Base-by-base conservation (phyloP, 2,329 filamentous ascomycete species). In the Aspergillus oerlinghausenensis region DNA sequence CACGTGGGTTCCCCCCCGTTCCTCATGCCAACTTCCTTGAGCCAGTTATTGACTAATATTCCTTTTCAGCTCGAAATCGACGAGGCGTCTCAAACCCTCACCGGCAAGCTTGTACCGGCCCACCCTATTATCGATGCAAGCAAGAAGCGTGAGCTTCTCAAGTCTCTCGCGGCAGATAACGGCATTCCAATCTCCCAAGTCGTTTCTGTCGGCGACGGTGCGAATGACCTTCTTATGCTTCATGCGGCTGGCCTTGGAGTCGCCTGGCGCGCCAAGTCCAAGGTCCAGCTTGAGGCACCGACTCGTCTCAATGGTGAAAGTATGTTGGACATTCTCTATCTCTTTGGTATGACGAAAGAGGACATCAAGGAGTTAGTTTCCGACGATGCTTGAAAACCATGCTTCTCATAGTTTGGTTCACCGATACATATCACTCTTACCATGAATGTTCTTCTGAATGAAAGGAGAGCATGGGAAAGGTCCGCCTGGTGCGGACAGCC, bases 211-310 rank as follows among this genome's bases (percentile, higher is more conserved):
- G 85, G 85, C 9, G 85, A 88, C 63, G 85, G 85, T 35, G 84
- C 84, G 25, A 88, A 88, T 62, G 85, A 88, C 65, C 73, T 88
- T 26, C 79, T 81, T 17, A 88, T 88, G 85, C 83, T 88, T 71
- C 77, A 80, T 50, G 79, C 80, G 6, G 84, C 85, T 5, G 84
- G 83, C 6, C 67, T 87, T 47, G 85, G 85, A 9, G 79, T 87
- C 7, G 85, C 85, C 7, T 86, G 84, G 74, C 81, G 83, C 60
- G 85, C 85, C 29, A 88, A 88, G 75, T 80, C 79, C 50, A 85
- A 81, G 68, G 85, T 88, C 47, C 85, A 87, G 70, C 73, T 80
- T 60, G 79, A 82, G 62, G 85, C 85, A 11, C 84, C 85, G 1
- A 79, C 81, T 21, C 77, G 82, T 52, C 65, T 87, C 60, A 87